Conservation (phyloP, 805 yeast genomes). For the Lipomyces yamadae region DNA sequence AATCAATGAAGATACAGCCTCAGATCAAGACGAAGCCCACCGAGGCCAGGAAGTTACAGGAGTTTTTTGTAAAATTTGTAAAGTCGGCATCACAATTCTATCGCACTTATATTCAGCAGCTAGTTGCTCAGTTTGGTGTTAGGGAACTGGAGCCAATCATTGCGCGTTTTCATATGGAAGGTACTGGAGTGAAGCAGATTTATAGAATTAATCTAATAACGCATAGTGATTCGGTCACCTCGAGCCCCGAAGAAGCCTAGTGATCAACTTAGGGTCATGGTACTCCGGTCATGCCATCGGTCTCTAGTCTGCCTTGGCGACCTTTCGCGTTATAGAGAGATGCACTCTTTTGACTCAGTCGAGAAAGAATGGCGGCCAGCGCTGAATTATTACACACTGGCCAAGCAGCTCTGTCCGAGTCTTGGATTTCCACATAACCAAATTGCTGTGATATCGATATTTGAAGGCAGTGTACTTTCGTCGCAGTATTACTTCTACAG, state of each 20-base stretch:
- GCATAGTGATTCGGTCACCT: slow-evolving; percentile 1
- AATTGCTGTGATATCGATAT: slow-evolving; percentile 34
- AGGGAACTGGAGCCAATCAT: slow-evolving; percentile 25
- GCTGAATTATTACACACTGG: slow-evolving; percentile 32
- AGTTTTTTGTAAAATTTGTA: slow-evolving; percentile 28
- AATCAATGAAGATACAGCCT: slow-evolving; percentile 18
- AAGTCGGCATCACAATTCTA: slow-evolving; percentile 28
- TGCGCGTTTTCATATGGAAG: slow-evolving; percentile 20
- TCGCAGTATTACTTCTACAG: slow-evolving; percentile 37
- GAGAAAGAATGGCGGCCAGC: slow-evolving; percentile 35
- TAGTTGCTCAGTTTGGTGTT: slow-evolving; percentile 23
- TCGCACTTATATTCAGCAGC: slow-evolving; percentile 23
- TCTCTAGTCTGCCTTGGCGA: slow-evolving; percentile 37
- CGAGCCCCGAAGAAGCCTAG: slow-evolving; percentile 1
- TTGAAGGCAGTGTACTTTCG: slow-evolving; percentile 27
- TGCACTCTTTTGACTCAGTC: slow-evolving; percentile 18
- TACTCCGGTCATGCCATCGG: slow-evolving; percentile 28
- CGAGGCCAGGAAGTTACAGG: slow-evolving; percentile 33
- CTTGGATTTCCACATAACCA: slow-evolving; percentile 37
- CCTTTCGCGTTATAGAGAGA: slow-evolving; percentile 38
- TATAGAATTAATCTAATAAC: not conserved
- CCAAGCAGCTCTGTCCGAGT: slow-evolving; percentile 32
- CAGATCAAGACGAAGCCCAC: slow-evolving; percentile 19
- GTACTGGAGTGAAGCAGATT: slow-evolving; percentile 6
- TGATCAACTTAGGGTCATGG: slow-evolving; percentile 10